phyloP scores from a whole-genome alignment of 768 basidiomycete genomes.

The Rubroboletus pulcherrimus region DNA sequence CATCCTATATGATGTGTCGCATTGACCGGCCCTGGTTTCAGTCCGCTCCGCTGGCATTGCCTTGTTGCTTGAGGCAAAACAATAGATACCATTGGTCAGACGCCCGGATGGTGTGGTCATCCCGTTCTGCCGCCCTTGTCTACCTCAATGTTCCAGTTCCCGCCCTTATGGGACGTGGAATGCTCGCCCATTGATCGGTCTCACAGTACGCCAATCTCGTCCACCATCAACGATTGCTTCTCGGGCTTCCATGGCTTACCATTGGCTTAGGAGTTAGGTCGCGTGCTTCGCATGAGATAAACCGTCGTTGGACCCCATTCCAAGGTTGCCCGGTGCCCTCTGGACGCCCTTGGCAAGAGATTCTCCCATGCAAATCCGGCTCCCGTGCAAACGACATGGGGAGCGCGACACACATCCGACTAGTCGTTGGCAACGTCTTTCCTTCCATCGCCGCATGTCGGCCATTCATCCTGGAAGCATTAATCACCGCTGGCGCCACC shows the following conservation, averaged over 20 bases:
- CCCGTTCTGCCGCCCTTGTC: slow-evolving; percentile 1
- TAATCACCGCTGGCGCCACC: slow-evolving; percentile 32
- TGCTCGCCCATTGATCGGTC: slow-evolving; percentile 12
- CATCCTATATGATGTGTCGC: neutral
- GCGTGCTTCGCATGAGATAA: slow-evolving; percentile 21
- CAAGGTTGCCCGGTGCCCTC: slow-evolving; percentile 1
- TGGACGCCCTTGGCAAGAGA: slow-evolving; percentile 8
- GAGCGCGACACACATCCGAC: neutral
- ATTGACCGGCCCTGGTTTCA: slow-evolving; percentile 18
- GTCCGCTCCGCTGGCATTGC: neutral
- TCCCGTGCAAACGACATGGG: slow-evolving; percentile 7
- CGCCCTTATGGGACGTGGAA: slow-evolving; percentile 2
- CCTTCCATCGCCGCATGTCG: slow-evolving; percentile 23
- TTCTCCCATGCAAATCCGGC: slow-evolving; percentile 29
- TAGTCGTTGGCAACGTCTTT: slow-evolving; percentile 16
- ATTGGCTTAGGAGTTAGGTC: slow-evolving; percentile 17
- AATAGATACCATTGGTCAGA: neutral
- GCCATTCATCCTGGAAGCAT: slow-evolving; percentile 25
- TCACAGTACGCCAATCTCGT: slow-evolving; percentile 25
- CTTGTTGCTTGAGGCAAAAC: slow-evolving; percentile 4
- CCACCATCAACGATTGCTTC: slow-evolving; percentile 16
- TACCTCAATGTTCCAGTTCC: neutral
- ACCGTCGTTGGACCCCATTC: slow-evolving; percentile 3
- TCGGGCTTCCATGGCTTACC: slow-evolving; percentile 11
- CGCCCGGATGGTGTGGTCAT: neutral